Evolutionary conservation across 371 early-diverging fungal genomes (phyloP).

Genomic region (Lichtheimia ornata): DNA sequence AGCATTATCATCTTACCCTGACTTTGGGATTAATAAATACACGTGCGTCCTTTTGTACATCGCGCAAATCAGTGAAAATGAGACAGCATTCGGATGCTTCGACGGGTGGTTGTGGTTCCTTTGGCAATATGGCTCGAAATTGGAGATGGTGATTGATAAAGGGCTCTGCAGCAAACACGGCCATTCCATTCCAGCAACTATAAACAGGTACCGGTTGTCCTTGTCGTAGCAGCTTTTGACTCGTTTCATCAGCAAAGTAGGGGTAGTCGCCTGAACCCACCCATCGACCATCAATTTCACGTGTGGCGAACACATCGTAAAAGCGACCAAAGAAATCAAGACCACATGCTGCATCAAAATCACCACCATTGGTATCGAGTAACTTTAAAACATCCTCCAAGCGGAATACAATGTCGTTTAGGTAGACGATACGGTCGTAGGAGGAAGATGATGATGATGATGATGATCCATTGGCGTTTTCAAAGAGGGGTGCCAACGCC

Average conservation of each 20-base stretch:
- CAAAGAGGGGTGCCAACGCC: constrained; percentile 20
- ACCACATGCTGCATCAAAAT: constrained; percentile 30
- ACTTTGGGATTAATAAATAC: constrained; percentile 25
- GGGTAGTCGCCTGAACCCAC: constrained; percentile 29
- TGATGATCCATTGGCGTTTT: neutral
- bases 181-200: constrained; percentile 39
- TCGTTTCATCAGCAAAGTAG: constrained; percentile 21
- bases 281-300: constrained; percentile 24
- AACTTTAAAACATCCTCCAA: constrained; percentile 19
- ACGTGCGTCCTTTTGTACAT: constrained; percentile 10
- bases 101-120: constrained; percentile 15
- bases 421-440: constrained; percentile 23
- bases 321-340: constrained; percentile 32
- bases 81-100: constrained; percentile 34
- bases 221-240: constrained; percentile 10
- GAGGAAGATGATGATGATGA: too few species aligned
- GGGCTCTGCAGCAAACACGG: constrained; percentile 10
- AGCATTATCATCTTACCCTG: constrained; percentile 16
- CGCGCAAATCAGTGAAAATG: constrained; percentile 23
- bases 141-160: constrained; percentile 7
- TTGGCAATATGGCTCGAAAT: constrained; percentile 22
- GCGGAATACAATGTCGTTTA: constrained; percentile 31
- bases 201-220: constrained; percentile 26
- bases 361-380: constrained; percentile 18
- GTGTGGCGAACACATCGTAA: constrained; percentile 32